Conservation (phyloP, 2,329 filamentous ascomycete genomes). For the Penicillium sp. region DNA sequence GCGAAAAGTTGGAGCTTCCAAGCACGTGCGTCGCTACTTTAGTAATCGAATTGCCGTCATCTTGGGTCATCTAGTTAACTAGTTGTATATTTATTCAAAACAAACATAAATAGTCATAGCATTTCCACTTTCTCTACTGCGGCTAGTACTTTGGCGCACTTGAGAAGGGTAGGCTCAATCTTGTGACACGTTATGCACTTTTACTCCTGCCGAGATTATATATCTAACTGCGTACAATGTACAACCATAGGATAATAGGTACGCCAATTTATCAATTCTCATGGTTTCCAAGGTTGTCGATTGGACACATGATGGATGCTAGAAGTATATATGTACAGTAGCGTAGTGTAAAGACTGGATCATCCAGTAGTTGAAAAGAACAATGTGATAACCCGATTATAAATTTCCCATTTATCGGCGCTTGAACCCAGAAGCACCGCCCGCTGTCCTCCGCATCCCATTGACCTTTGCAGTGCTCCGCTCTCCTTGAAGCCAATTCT, state of each 20-base stretch:
- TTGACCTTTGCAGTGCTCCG: conserved; percentile 31
- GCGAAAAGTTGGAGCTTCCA: conserved; percentile 14
- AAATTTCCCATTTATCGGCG: conserved; percentile 24
- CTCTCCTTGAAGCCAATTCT: conserved; percentile 38
- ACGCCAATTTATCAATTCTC: not conserved
- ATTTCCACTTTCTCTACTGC: too few species aligned
- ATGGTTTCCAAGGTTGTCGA: not conserved
- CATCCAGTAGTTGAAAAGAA: not conserved
- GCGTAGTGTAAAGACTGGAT: not conserved
- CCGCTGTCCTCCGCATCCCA: conserved; percentile 36
- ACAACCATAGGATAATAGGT: too few species aligned
- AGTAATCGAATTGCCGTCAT: conserved; percentile 15
- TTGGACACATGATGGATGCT: not conserved
- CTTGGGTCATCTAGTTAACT: too few species aligned
- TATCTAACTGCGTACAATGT: too few species aligned
- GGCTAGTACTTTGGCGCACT: too few species aligned
- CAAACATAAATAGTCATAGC: too few species aligned
- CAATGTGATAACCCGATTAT: not conserved
- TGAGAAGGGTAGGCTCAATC: too few species aligned
- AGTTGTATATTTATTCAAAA: too few species aligned
- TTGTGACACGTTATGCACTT: too few species aligned
- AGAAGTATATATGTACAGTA: not conserved
- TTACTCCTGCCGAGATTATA: too few species aligned
- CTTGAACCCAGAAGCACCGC: conserved; percentile 36
- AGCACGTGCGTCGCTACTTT: conserved; percentile 22